Evolutionary conservation across 345 rosid species (phyloP), one percentile per base, ranked within the genome.

Genomic region (Gossypioides kirkii): DNA sequence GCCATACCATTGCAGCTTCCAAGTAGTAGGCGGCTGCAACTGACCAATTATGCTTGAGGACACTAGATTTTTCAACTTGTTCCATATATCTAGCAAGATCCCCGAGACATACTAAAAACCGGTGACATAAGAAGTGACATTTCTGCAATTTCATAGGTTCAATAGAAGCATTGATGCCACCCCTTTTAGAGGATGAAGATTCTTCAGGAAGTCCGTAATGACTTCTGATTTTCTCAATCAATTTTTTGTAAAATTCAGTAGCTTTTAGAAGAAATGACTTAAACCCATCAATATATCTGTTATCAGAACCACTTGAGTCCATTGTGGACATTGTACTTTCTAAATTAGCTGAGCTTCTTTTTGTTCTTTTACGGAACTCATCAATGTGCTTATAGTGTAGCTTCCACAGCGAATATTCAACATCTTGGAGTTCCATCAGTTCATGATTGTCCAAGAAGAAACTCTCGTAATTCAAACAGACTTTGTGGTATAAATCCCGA

Each of bases 11-110:
- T 68, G 85, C 86, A 73, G 97, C 95, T 83, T 92, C 91, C 81
- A 90, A 67, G 82, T 94, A 94, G 78, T 84, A 80, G n/a, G 84
- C 61, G 38, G 85, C 95, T 59, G 98, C 89, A 74, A 81, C 81
- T 32, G 97, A 94, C 98, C 98, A 94, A 77, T 90, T 79, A 63
- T 81, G 86, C 54, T 82, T 78, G 74, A 76, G 74, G 20, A 65
- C 71, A 13, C 76, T 81, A 16, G 84, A 63, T 38, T 81, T 85
- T 82, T 83, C 81, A 65, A 80, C 87, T 62, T 86, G 91, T 65
- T 90, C 97, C 82, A 78, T 88, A 79, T 94, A 92, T 83, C 98
- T 88, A 78, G 91, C 91, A 18, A 92, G 90, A 85, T 92, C 98
- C 38, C 98, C 98, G 4, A 92, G 93, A 86, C 98, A 92, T 60